Evolutionary conservation across 495 filamentous ascomycete species (phyloP).

Genomic region (Xylaria scruposa): DNA sequence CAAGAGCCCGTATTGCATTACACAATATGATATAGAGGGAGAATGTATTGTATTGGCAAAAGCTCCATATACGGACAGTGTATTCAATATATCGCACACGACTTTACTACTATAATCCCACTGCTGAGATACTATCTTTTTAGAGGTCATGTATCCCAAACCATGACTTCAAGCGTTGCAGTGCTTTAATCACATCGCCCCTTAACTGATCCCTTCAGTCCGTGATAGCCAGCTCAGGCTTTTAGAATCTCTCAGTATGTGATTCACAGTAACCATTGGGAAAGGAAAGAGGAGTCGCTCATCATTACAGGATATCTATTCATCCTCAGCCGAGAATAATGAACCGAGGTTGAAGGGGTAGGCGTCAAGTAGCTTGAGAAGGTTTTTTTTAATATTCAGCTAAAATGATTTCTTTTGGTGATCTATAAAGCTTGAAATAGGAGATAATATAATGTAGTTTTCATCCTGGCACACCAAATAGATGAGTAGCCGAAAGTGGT

Average conservation of each 20-base stretch:
- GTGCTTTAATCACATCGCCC: not conserved
- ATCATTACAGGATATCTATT: not conserved
- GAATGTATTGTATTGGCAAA: no score
- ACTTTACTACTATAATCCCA: not conserved
- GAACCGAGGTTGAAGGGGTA: not conserved
- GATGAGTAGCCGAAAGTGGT: not conserved
- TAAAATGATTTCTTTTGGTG: not conserved
- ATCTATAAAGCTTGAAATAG: not conserved
- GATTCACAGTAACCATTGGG: not conserved
- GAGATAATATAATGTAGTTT: slow-evolving; percentile 2
- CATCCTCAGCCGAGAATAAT: not conserved
- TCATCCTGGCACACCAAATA: not conserved
- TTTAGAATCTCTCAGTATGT: not conserved
- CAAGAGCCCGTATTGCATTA: not conserved
- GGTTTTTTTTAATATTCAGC: not conserved
- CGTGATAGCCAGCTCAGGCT: not conserved
- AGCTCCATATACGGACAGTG: no score
- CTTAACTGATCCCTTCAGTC: not conserved
- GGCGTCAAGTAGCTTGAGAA: not conserved
- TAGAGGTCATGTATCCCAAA: not conserved
- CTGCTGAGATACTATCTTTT: no score
- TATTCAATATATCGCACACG: not conserved
- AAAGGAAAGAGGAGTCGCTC: not conserved
- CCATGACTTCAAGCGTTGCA: not conserved
- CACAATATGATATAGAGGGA: no score